Evolutionary conservation across 176 grass and related monocot species (phyloP), one percentile per base, ranked within the genome.

Genomic region (Oryza punctata): DNA sequence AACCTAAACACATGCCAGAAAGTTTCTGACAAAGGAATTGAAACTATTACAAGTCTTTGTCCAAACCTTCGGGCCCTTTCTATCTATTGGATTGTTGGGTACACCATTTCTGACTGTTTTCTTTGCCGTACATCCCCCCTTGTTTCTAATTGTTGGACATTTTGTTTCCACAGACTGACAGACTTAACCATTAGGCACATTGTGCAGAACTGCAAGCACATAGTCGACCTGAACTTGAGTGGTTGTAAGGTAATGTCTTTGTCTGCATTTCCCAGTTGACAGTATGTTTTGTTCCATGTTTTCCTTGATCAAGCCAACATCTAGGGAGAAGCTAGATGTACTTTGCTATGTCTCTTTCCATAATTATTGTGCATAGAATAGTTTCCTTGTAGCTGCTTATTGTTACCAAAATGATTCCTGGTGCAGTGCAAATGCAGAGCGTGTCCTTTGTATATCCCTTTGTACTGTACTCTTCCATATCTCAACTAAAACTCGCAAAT

Each of bases 1-100:
- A 97, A 97, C 82, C 61, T 97, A 54, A 97, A 97, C 71, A 90
- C 90, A 23, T 97, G 92, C 77, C 92, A 97, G 72, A 97, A 93
- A 65, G 86, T 97, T 29, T 91, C 92, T 82, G 90, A 97, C 70
- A 89, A 75, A 85, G 95, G 95, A 79, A 94, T 97, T 86, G 92
- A 87, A 89, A 88, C 86, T 65, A 75, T 88, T 74, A 90, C 88
- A 60, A 94, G 75, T 75, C 81, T 89, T 88, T 97, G 90, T 41
- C 82, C 81, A 69, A 93, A 90, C 59, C 84, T 94, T 32, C 79
- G 0, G 12, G 49, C 61, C 54, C 69, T 97, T 40, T 91, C 90
- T 57, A 63, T 97, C 49, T 97, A 97, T 76, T 97, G 95, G 95
- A 94, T 94, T 86, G 90, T 97, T 67, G 87, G 95, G 95, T 97